Evolutionary conservation across 768 basidiomycete species (phyloP), one percentile per base, ranked within the genome.

Genomic region (Leucosporidium scottii): DNA sequence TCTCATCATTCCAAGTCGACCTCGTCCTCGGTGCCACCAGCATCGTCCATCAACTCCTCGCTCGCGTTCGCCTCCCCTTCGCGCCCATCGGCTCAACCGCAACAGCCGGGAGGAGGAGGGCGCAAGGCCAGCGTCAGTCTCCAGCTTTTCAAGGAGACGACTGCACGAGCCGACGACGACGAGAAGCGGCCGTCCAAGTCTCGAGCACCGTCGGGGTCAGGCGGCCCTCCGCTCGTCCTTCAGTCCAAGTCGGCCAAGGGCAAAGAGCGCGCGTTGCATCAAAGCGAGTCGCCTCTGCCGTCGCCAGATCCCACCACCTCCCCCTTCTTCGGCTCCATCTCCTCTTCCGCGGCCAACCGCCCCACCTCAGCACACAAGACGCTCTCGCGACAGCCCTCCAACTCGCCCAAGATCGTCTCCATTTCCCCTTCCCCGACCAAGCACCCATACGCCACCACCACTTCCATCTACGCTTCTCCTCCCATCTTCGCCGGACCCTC

Each of bases 81-180:
- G 25, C 25, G 21, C 30, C 56, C 36, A 31, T 7, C 56, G 30
- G 36, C 30, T 30, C 28, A 21, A 27, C 23, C 28, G 23, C 56
- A 58, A 31, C 30, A 21, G 56, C 56, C 56, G 30, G 23, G 21
- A 3, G 68, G 71, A 4, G 69, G 66, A 8, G 72, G 72, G 31
- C 47, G 80, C 60, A 80, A 80, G 68, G 79, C 78, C 18, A 78
- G 77, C 71, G 76, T 80, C 60, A 78, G 78, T 13, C 75, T 80
- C 74, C 78, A 79, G 49, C 66, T 80, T 30, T 80, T 80, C 76
- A 79, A 78, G 65, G 79, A 79, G 70, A 76, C 72, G 70, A 76
- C 72, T n/a, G 60, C 31, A 23, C 47, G n/a, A 23, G 39, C 28
- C 17, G 59, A 60, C 18, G 59, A 60, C 34, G 59, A 48, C 9